A percentile compares a stretch with the other conserved stretches of the same genome.
Conservation (phyloP, 306 rosid genomes). For the barrel medic (Medicago truncatula) region DNA sequence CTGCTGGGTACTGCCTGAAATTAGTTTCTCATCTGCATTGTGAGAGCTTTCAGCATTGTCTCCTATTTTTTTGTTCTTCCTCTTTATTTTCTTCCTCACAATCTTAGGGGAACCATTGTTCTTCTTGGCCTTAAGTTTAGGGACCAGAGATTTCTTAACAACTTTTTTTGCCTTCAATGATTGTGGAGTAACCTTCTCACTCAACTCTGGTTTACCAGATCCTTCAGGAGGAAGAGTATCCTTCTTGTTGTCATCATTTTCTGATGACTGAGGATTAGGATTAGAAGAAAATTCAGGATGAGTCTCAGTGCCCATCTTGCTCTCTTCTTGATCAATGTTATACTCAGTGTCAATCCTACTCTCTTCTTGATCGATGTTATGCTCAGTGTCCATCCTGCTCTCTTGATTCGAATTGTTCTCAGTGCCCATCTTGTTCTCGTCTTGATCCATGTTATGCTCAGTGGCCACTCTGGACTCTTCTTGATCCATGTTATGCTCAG, state of each 20-base stretch:
- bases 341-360: slow-evolving; percentile 12
- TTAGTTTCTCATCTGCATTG: slow-evolving; percentile 9
- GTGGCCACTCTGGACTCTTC: slow-evolving; percentile 27
- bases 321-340: slow-evolving; percentile 20
- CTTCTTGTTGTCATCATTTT: slow-evolving; percentile 33
- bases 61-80: slow-evolving; percentile 43
- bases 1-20: neutral
- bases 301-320: slow-evolving; percentile 36
- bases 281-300: slow-evolving; percentile 27
- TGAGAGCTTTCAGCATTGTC: slow-evolving; percentile 32
- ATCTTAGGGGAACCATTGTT: slow-evolving; percentile 39
- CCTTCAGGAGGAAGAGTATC: slow-evolving; percentile 49
- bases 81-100: slow-evolving; percentile 40
- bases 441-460: slow-evolving; percentile 11
- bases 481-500: slow-evolving; percentile 22
- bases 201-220: slow-evolving; percentile 46
- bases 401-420: neutral
- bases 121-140: slow-evolving; percentile 42
- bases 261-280: slow-evolving; percentile 35
- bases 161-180: slow-evolving; percentile 67
- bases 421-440: slow-evolving; percentile 26
- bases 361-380: slow-evolving; percentile 9
- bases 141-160: slow-evolving; percentile 54
- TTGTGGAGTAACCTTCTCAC: slow-evolving; percentile 53
- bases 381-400: slow-evolving; percentile 23